Evolutionary conservation across 495 filamentous ascomycete genomes (phyloP), one percentile per base, ranked within the genome.

Genomic region (Zalerion maritima): DNA sequence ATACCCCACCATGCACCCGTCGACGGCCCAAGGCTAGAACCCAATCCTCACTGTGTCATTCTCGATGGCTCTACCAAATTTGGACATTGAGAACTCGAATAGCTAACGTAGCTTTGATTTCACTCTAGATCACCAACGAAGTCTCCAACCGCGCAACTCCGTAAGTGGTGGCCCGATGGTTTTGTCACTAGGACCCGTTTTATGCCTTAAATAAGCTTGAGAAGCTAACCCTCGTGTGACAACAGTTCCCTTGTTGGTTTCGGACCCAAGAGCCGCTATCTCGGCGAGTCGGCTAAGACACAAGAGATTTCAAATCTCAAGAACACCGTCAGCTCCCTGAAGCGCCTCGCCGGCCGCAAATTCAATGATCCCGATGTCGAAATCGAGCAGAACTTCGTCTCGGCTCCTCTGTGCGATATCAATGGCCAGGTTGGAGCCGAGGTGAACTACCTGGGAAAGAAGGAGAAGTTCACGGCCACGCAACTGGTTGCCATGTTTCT

Each of bases 251-350:
- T 99, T 34, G 89, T 99, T 38, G 83, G 82, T 47, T 99, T 96
- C 58, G 84, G 80, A 29, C 78, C 82, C 45, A 91, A 87, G 62
- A 79, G 71, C 51, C 76, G 89, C 66, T 86, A 86, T 45, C 70
- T 96, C 37, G 89, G 89, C 38, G 89, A 96, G 60, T 58, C 81
- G 29, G 89, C 89, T 31, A 96, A 96, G 71, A 96, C 86, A 41
- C 87, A 93, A 64, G 91, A 96, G 65, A 87, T 93, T 48, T 94
- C 87, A 40, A 99, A 99, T 62, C 69, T 99, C 40, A 99, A 94
- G 68, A 99, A 96, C 68, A 99, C 89, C 30, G 81, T 96, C 57
- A 63, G 72, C 52, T 86, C 74, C 39, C 69, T 99, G 32, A 93
- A 94, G 65, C 78, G 89, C 46, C 70, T 99, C 31, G 75, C 79